Base-by-base conservation (phyloP, 2,329 filamentous ascomycete genomes). In the Zasmidium citrigriseum region DNA sequence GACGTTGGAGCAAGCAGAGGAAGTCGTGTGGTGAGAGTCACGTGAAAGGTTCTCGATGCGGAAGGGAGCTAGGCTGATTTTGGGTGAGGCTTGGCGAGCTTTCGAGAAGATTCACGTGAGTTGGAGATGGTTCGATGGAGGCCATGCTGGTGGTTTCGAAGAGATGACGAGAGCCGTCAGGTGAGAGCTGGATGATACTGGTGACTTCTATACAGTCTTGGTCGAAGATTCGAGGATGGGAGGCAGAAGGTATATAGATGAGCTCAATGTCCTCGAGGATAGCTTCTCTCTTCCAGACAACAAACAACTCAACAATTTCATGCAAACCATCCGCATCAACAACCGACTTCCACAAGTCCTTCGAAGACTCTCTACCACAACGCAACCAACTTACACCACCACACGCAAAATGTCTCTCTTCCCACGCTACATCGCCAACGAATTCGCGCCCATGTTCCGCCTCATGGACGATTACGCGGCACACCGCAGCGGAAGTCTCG, bases 391-490 rank as follows among this genome's bases (percentile, higher is more conserved):
- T 48, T n/a, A 41, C 34, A 41, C 34, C 34, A n/a, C 34, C 34
- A 63, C 67, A 57, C 65, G 68, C 66, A 74, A 68, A 54, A 74
- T 74, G 72, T 69, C 72, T 62, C 64, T 72, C 66, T 70, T 72
- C 67, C 72, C 72, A 68, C 69, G 72, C 63, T 68, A 70, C 65
- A 62, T 72, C 57, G 61, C 66, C 45, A 68, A 67, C 65, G 73
- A 74, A 59, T 73, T 74, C 65, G 66, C 69, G 56, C 72, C 67
- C 25, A 74, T 79, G 68, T 80, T 80, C 75, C 76, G 76, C 53
- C 74, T 81, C 47, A 72, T 78, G 62, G 78, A 80, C 68, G 79
- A 79, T 67, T 79, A 78, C 62, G 76, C 67, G 52, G 64, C 60
- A 44, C 67, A 79, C 61, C 65, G 68, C 24, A 62, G 62, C 52